Evolutionary conservation across 192 early-diverging fungal genomes (phyloP).

Genomic region (Linderina pennispora): DNA sequence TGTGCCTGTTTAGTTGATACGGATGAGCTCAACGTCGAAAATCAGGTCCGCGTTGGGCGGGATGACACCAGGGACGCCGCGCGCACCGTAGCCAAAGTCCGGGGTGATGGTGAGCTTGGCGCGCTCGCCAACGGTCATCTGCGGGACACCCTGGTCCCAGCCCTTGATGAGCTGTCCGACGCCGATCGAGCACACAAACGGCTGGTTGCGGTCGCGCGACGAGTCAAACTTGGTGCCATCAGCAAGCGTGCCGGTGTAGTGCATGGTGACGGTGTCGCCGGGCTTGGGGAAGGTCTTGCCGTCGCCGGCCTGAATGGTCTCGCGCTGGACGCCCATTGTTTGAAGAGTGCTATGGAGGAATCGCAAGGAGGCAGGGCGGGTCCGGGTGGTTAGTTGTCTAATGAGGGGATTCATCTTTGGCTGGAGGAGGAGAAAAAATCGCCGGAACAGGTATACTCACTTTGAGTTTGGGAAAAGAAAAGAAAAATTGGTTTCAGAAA

Average conservation of each 20-base stretch:
- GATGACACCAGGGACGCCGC: conserved; percentile 71
- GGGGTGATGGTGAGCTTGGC: conserved; percentile 78
- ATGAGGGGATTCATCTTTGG: not conserved
- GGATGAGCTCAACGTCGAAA: conserved; percentile 79
- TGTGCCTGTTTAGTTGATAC: conserved; percentile 45
- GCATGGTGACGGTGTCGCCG: conserved; percentile 65
- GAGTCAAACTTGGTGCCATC: conserved; percentile 85
- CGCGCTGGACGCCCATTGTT: conserved; percentile 31
- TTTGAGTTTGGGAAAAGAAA: no score
- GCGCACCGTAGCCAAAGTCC: conserved; percentile 79
- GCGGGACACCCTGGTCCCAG: conserved; percentile 88
- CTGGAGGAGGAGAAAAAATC: conserved; percentile 30
- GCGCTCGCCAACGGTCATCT: conserved; percentile 86
- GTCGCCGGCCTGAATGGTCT: conserved; percentile 19
- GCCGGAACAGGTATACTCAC: no score
- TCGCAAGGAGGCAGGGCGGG: no score
- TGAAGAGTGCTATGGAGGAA: not conserved
- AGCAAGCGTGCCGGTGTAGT: conserved; percentile 56
- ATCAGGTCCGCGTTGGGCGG: conserved; percentile 72
- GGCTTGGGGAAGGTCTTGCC: conserved; percentile 45
- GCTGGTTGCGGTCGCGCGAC: conserved; percentile 72
- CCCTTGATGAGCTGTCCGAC: conserved; percentile 89
- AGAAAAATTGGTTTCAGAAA: no score
- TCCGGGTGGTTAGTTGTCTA: no score
- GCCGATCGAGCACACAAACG: conserved; percentile 87